Base-by-base conservation (phyloP, 1,284 basidiomycete genomes). In the Cryptococcus jaspeensis region DNA sequence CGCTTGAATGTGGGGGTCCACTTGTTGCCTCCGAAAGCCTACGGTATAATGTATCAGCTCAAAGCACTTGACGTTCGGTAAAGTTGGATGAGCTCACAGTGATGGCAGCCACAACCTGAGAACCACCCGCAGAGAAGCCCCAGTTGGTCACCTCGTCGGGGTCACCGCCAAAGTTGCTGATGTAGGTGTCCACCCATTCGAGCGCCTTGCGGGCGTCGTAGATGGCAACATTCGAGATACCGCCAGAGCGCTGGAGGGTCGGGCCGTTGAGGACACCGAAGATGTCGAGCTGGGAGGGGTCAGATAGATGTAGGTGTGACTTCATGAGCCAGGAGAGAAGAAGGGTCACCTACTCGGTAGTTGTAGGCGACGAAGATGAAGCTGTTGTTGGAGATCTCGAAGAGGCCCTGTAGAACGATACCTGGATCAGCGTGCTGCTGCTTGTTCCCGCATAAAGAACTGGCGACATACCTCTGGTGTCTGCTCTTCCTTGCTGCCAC, bases 331-430 rank as follows among this genome's bases (percentile, higher is more conserved):
- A n/a, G n/a, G n/a, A n/a, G n/a, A 2, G 79, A 80, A 41, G 84
- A 62, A 58, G 79, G 80, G 0, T 76, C 69, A 37, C 64, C 70
- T 22, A 77, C 45, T 67, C 84, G 79, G 64, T 85, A 84, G 66
- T 85, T 85, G 74, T 84, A 77, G 43, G 82, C 80, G n/a, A 83
- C 81, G 56, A 82, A 82, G 50, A 85, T 74, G 25, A 83, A 75
- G 0, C 83, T 82, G 55, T 79, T 72, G 23, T 58, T 45, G 11
- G 55, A 55, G 45, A 59, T 55, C 49, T 63, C 63, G 51, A 66
- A 58, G 22, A 55, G 38, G 44, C 32, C 60, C 56, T 61, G 62
- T 18, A 53, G 53, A n/a, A n/a, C n/a, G 18, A 61, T 41, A 54
- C 54, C 22, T 12, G 6, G 1, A 46, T 56, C 40, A 62, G 51